Base-by-base conservation (phyloP, 495 filamentous ascomycete genomes). In the Neurospora sp. region DNA sequence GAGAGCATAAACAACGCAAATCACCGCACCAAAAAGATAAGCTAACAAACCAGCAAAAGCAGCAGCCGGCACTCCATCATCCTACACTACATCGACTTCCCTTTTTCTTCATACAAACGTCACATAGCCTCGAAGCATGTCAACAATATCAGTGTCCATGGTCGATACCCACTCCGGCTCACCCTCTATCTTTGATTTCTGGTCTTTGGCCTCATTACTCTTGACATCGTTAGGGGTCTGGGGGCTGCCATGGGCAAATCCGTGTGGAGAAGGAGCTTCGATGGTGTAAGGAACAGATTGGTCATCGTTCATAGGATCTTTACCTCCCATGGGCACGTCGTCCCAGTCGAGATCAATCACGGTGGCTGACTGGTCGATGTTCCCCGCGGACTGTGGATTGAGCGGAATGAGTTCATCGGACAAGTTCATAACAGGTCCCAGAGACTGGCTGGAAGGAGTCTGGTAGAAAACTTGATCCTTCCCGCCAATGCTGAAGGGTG, bases 151-250 rank as follows among this genome's bases (percentile, higher is more conserved):
- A 8, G 82, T 73, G 62, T 88, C 84, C 71, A 87, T 83, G 19
- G 85, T 83, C 36, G 83, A 78, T 13, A 86, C 77, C 86, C 86
- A 88, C 4, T 74, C 79, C 17, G 86, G 85, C 69, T 84, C 80
- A 24, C 74, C 70, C 9, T 66, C 69, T 42, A 76, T 71, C 43
- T 75, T 73, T 5, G 11, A 13, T 11, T 70, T n/a, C 3, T 77
- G 31, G 6, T 34, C 45, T 11, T 39, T 43, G 15, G 73, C 69
- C 11, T 17, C 39, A n/a, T 36, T 59, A 38, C 39, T 73, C 28
- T 39, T 31, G 21, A 37, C 36, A 7, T 2, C 48, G 59, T 21
- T 39, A 13, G 34, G 54, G 13, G 66, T 38, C n/a, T 77, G 62
- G 13, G 69, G 17, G 21, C 74, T 59, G 34, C 75, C 71, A 1